These are phyloP conservation scores for Zostera marina DNA, from an alignment of 116 monocot species.

Conservation along the genomic window DNA sequence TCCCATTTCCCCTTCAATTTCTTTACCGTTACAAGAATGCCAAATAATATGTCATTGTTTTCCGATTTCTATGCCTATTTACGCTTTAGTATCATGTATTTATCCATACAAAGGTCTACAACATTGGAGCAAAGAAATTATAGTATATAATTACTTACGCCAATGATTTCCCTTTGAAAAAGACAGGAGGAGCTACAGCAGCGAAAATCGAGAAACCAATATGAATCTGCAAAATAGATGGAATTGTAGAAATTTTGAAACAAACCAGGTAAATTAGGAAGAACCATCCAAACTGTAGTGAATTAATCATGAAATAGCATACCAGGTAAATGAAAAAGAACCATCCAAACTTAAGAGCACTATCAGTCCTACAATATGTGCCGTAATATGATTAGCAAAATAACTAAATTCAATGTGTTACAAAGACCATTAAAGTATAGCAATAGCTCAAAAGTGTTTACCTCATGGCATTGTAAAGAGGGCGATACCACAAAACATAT, in stretches of 20 bases:
- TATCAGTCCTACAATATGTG: slow-evolving; percentile 60
- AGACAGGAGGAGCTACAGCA: slow-evolving; percentile 87
- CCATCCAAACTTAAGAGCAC: slow-evolving; percentile 65
- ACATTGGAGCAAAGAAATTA: neutral
- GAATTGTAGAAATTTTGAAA: neutral
- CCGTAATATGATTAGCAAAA: neutral
- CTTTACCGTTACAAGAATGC: too few relatives aligned
- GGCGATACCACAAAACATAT: slow-evolving; percentile 88
- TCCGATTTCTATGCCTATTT: too few relatives aligned
- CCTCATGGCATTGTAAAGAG: slow-evolving; percentile 91
- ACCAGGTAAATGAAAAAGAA: slow-evolving; percentile 76
- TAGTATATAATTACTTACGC: slow-evolving; percentile 47
- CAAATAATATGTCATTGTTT: too few relatives aligned
- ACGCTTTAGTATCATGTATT: too few relatives aligned
- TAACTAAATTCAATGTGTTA: too few relatives aligned
- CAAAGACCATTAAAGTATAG: neutral
- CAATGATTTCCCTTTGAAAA: slow-evolving; percentile 88
- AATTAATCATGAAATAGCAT: neutral
- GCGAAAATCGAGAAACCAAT: slow-evolving; percentile 61
- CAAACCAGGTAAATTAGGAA: slow-evolving; percentile 62
- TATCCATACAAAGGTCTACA: too few relatives aligned
- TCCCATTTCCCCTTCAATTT: too few relatives aligned
- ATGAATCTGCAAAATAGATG: slow-evolving; percentile 42
- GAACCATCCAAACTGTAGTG: slow-evolving; percentile 28
- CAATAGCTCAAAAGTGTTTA: slow-evolving; percentile 6